A percentile compares a stretch with the other conserved stretches of the same genome.
Evolutionary conservation across 2,329 filamentous ascomycete genomes (phyloP).

Genomic region (Clonostachys byssicola): DNA sequence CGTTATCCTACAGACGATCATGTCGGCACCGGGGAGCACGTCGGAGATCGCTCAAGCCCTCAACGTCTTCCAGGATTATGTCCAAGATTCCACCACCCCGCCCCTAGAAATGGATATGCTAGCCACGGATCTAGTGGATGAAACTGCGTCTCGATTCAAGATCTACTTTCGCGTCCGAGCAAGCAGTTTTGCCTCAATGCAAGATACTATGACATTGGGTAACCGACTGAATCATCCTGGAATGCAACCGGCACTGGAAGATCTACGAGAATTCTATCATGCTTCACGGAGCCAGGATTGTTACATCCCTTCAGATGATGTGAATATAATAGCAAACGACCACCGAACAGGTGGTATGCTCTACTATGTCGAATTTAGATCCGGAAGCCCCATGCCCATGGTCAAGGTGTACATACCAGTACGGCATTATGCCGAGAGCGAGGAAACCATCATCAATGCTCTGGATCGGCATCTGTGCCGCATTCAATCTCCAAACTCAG

Average conservation of each 20-base stretch:
- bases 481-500: background rate
- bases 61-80: constrained; percentile 1
- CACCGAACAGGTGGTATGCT: constrained; percentile 26
- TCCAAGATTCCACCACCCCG: background rate
- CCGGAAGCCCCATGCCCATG: constrained; percentile 8
- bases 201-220: constrained; percentile 14
- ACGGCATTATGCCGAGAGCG: constrained; percentile 19
- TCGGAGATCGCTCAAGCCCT: background rate
- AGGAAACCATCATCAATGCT: constrained; percentile 4
- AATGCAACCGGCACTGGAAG: constrained; percentile 6
- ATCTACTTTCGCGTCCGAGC: constrained; percentile 23
- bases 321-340: constrained; percentile 6
- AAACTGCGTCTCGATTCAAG: constrained; percentile 22
- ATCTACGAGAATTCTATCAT: constrained; percentile 10
- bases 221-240: constrained; percentile 4
- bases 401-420: constrained; percentile 26
- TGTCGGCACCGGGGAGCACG: constrained; percentile 3
- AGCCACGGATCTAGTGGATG: constrained; percentile 22
- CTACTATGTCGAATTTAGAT: constrained; percentile 23
- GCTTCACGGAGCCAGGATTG: constrained; percentile 6
- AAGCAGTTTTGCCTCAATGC: constrained; percentile 20
- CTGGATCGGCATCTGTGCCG: background rate
- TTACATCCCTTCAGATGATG: constrained; percentile 3
- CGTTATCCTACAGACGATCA: constrained; percentile 10
- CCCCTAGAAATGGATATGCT: constrained; percentile 16